phyloP scores from a whole-genome alignment of 2,329 filamentous ascomycete genomes.

The Fusarium sp. region DNA sequence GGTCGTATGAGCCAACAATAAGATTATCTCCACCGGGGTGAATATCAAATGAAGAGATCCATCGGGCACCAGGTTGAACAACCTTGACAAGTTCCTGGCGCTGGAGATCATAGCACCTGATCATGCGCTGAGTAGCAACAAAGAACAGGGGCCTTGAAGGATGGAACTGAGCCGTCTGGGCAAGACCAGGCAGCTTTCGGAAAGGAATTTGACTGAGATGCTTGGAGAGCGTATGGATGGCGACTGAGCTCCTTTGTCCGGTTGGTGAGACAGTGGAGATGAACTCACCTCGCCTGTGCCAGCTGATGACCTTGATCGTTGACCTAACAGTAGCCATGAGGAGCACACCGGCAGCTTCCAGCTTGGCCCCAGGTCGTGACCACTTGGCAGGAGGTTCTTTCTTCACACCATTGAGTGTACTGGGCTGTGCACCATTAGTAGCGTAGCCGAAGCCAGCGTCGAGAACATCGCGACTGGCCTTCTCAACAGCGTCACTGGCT shows the following conservation, averaged over 20 bases:
- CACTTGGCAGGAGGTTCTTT: conserved; percentile 85
- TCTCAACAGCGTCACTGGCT: conserved; percentile 77
- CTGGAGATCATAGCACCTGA: conserved; percentile 93
- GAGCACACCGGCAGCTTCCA: conserved; percentile 82
- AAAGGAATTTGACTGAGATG: conserved; percentile 96
- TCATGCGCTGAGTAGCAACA: conserved; percentile 91
- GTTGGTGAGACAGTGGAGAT: conserved; percentile 89
- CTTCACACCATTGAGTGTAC: conserved; percentile 63
- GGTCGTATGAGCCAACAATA: conserved; percentile 94
- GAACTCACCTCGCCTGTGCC: conserved; percentile 95
- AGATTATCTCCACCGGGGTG: conserved; percentile 94
- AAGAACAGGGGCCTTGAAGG: conserved; percentile 93
- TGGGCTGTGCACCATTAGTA: conserved; percentile 69
- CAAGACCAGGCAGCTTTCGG: conserved; percentile 76
- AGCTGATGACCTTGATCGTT: conserved; percentile 86
- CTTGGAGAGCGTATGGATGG: conserved; percentile 94
- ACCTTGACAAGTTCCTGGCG: conserved; percentile 93
- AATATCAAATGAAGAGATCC: conserved; percentile 94
- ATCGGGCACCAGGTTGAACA: conserved; percentile 87
- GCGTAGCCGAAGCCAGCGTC: conserved; percentile 95
- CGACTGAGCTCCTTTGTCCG: conserved; percentile 81
- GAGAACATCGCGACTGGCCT: conserved; percentile 77
- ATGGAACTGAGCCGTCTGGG: conserved; percentile 94
- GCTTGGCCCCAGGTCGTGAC: conserved; percentile 77
- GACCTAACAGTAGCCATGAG: conserved; percentile 83